These are phyloP conservation scores for Staphylotrichum longicolle DNA, from an alignment of 495 filamentous ascomycete species.

Conservation along the genomic window DNA sequence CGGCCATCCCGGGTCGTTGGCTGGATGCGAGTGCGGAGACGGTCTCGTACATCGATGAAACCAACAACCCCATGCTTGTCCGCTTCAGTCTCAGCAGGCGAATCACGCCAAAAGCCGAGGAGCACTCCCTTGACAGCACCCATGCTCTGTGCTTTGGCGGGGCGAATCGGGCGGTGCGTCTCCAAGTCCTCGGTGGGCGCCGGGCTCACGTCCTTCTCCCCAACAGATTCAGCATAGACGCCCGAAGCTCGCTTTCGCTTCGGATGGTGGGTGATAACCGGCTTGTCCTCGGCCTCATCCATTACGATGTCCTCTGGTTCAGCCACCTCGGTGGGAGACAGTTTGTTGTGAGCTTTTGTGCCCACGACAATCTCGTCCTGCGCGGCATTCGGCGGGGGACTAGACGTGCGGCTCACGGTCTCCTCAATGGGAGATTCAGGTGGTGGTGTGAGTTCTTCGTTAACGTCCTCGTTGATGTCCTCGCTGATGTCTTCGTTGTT, in stretches of 20 bases:
- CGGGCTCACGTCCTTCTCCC: conserved; percentile 32
- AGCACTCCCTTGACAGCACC: conserved; percentile 44
- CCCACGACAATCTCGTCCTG: conserved; percentile 51
- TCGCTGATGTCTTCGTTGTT: not conserved
- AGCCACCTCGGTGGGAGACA: conserved; percentile 28
- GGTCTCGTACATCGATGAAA: conserved; percentile 54
- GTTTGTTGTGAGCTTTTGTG: conserved; percentile 36
- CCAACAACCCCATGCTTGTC: conserved; percentile 53
- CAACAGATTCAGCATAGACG: conserved; percentile 40
- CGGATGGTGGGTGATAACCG: conserved; percentile 30
- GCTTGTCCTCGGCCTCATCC: conserved; percentile 37
- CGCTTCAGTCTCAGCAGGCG: conserved; percentile 37
- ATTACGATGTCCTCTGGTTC: conserved; percentile 40
- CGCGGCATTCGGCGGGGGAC: conserved; percentile 34
- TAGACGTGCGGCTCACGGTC: conserved; percentile 31
- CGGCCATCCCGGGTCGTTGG: conserved; percentile 38
- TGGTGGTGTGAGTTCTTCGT: conserved; percentile 31
- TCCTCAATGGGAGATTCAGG: conserved; percentile 28
- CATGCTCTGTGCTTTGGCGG: conserved; percentile 31
- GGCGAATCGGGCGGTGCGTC: conserved; percentile 18
- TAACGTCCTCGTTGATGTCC: conserved; percentile 4
- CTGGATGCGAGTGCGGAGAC: conserved; percentile 52
- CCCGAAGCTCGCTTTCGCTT: conserved; percentile 52
- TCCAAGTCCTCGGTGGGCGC: conserved; percentile 27
- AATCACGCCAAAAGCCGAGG: conserved; percentile 56